A percentile compares a stretch with the other conserved stretches of the same genome.
Evolutionary conservation across 1,284 basidiomycete species (phyloP).

Genomic region (Psilocybe mexicana): DNA sequence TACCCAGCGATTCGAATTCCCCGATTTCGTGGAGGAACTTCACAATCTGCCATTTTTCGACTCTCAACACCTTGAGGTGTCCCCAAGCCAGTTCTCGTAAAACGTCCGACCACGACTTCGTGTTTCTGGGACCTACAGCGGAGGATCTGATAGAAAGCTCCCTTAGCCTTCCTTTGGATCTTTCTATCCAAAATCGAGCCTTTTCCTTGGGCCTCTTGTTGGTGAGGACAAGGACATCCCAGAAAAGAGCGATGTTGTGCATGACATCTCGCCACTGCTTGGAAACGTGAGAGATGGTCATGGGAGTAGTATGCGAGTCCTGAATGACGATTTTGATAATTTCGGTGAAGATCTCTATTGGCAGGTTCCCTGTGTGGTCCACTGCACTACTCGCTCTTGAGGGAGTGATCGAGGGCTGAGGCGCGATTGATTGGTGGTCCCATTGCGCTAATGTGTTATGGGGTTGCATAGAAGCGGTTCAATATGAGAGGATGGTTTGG

Average conservation of each 20-base stretch:
- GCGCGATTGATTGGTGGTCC: too few species aligned
- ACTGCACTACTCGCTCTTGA: too few species aligned
- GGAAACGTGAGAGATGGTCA: background rate
- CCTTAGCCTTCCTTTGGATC: background rate
- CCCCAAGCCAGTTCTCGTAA: background rate
- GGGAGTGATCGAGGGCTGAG: too few species aligned
- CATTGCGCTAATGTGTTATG: too few species aligned
- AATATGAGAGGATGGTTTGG: too few species aligned
- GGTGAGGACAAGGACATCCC: background rate
- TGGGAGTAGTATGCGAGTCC: background rate
- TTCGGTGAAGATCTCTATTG: background rate
- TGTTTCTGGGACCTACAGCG: background rate
- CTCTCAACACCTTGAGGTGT: background rate
- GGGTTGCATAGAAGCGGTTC: too few species aligned
- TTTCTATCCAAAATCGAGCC: background rate
- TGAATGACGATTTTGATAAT: background rate
- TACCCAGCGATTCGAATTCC: background rate
- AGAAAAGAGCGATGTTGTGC: background rate
- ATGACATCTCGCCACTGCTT: background rate
- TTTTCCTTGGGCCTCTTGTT: background rate
- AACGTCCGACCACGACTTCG: background rate
- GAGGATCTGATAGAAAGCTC: background rate
- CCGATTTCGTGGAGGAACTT: background rate
- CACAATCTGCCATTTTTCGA: background rate
- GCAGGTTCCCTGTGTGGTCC: background rate